Evolutionary conservation across 257 asterid genomes (phyloP).

Genomic region (Handroanthus guayacan): DNA sequence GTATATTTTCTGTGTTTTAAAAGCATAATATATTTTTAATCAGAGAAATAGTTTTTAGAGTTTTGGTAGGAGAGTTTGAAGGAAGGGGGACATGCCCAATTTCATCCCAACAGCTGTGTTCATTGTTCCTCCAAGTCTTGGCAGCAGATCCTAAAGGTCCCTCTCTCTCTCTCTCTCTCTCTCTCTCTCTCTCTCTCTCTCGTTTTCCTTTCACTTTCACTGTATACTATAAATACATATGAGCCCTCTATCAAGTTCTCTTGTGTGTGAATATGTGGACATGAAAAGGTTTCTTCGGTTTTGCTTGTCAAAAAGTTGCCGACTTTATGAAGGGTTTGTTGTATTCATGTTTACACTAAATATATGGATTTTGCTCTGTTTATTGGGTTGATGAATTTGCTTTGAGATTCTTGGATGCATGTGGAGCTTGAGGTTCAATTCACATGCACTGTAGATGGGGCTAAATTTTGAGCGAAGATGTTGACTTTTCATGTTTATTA

Average conservation of each 20-base stretch:
- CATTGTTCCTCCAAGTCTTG: conserved; percentile 68
- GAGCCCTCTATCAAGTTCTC: conserved; percentile 18
- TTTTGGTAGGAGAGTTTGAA: conserved; percentile 41
- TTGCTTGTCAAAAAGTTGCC: conserved; percentile 34
- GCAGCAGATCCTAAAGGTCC: conserved; percentile 85
- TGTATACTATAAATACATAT: conserved; percentile 14
- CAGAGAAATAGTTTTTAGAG: conserved; percentile 13
- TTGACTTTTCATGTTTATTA: conserved; percentile 32
- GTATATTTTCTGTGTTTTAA: conserved; percentile 4
- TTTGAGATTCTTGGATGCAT: conserved; percentile 44
- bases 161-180: conserved; percentile 42
- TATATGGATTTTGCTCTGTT: conserved; percentile 16
- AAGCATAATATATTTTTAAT: background rate
- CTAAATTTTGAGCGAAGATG: conserved; percentile 37
- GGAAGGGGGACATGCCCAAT: conserved; percentile 83
- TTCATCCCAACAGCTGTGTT: conserved; percentile 86
- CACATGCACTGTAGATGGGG: conserved; percentile 25
- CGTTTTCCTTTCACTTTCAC: conserved; percentile 37
- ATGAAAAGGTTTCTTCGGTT: conserved; percentile 17
- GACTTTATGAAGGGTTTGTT: conserved; percentile 30
- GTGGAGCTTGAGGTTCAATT: conserved; percentile 35
- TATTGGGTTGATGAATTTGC: conserved; percentile 23
- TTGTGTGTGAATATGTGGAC: conserved; percentile 23
- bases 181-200: conserved; percentile 29
- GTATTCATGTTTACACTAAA: conserved; percentile 5